phyloP scores from a whole-genome alignment of 495 filamentous ascomycete species.

The Penicillium cosmopolitanum region DNA sequence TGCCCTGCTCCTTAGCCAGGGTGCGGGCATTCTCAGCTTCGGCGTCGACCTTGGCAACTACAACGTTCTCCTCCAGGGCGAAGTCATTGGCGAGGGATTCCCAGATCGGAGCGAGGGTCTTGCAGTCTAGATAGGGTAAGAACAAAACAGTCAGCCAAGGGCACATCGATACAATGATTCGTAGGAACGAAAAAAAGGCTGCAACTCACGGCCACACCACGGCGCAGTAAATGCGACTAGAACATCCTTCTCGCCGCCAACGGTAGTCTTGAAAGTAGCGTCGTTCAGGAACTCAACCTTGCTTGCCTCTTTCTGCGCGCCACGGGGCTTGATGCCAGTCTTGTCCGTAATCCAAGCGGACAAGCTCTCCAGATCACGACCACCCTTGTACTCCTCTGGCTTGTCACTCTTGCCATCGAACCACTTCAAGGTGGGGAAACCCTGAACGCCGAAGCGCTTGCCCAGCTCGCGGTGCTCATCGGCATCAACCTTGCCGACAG shows the following conservation, averaged over 20 bases:
- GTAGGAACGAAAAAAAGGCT: constrained; percentile 7
- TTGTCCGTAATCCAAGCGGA: constrained; percentile 81
- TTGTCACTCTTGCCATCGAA: constrained; percentile 95
- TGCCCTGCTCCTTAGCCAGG: constrained; percentile 73
- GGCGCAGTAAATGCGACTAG: constrained; percentile 95
- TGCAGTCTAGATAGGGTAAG: constrained; percentile 74
- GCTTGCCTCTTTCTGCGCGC: constrained; percentile 70
- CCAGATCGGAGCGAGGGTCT: constrained; percentile 88
- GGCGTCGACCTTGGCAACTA: constrained; percentile 94
- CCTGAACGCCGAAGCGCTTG: constrained; percentile 83
- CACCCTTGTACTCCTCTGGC: constrained; percentile 83
- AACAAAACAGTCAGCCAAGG: constrained; percentile 24
- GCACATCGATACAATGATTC: constrained; percentile 12
- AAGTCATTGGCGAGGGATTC: constrained; percentile 86
- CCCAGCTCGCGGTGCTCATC: constrained; percentile 85
- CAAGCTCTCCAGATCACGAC: constrained; percentile 86
- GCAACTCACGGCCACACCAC: constrained; percentile 91
- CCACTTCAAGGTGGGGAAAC: constrained; percentile 97
- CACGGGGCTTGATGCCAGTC: constrained; percentile 79
- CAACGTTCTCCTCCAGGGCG: constrained; percentile 69
- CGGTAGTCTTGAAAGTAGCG: constrained; percentile 68
- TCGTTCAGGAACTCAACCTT: constrained; percentile 81
- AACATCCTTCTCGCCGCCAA: constrained; percentile 88
- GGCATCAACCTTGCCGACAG: constrained; percentile 94
- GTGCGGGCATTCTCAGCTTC: constrained; percentile 83